These are phyloP conservation scores for Aspergillus funiculosus DNA, from an alignment of 495 filamentous ascomycete species.

Conservation along the genomic window DNA sequence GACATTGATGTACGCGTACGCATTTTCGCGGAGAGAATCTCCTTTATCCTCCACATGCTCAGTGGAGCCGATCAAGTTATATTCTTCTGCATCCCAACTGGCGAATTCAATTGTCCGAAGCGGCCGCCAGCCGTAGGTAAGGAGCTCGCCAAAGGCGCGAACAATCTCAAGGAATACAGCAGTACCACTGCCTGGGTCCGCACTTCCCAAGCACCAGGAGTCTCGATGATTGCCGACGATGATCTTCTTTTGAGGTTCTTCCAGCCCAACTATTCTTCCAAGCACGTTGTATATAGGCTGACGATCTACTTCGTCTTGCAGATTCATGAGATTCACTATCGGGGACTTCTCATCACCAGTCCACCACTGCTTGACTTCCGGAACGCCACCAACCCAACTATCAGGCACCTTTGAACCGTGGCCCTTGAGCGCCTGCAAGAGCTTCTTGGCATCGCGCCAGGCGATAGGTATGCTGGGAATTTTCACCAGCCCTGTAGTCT, in stretches of 20 bases:
- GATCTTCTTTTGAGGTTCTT: slow-evolving; percentile 77
- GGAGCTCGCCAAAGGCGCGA: slow-evolving; percentile 71
- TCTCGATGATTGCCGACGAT: slow-evolving; percentile 93
- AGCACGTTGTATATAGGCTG: slow-evolving; percentile 89
- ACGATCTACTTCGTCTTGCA: slow-evolving; percentile 75
- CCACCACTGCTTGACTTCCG: slow-evolving; percentile 71
- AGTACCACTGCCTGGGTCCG: slow-evolving; percentile 80
- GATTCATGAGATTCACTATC: slow-evolving; percentile 74
- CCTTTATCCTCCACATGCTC: slow-evolving; percentile 79
- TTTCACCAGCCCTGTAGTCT: slow-evolving; percentile 65
- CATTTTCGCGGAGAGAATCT: slow-evolving; percentile 52
- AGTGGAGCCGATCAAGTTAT: slow-evolving; percentile 90
- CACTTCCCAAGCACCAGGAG: slow-evolving; percentile 84
- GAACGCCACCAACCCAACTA: slow-evolving; percentile 73
- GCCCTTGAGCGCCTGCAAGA: slow-evolving; percentile 72
- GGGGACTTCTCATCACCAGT: slow-evolving; percentile 73
- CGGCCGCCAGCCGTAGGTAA: slow-evolving; percentile 76
- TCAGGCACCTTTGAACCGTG: slow-evolving; percentile 63
- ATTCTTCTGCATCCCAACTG: slow-evolving; percentile 91
- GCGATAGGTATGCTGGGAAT: slow-evolving; percentile 87
- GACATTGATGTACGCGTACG: slow-evolving; percentile 85
- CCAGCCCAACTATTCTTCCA: slow-evolving; percentile 72
- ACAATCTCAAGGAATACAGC: slow-evolving; percentile 86
- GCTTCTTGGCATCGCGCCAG: slow-evolving; percentile 78
- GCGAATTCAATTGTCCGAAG: slow-evolving; percentile 88